Conservation (phyloP, 495 filamentous ascomycete species). For the Cryomyces antarcticus region DNA sequence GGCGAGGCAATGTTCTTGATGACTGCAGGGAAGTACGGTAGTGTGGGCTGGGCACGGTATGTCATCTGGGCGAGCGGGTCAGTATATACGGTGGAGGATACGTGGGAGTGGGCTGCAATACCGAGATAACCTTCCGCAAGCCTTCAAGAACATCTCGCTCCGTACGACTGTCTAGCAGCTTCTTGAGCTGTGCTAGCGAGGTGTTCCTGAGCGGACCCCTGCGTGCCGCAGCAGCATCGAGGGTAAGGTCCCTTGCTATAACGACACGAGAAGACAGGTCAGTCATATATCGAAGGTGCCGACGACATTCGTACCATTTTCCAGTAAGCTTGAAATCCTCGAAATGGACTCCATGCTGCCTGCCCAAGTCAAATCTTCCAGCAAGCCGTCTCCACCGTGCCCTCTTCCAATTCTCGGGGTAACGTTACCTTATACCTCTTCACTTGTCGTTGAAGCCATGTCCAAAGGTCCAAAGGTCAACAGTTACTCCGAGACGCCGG, state of each 20-base stretch:
- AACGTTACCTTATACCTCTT: too few species aligned
- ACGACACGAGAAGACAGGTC: constrained; percentile 3
- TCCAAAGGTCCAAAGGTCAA: too few species aligned
- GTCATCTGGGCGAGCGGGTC: constrained; percentile 47
- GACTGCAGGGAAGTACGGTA: constrained; percentile 78
- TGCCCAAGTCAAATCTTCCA: background rate
- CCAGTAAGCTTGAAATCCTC: constrained; percentile 75
- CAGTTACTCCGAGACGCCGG: too few species aligned
- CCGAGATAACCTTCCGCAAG: constrained; percentile 70
- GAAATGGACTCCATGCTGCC: constrained; percentile 82
- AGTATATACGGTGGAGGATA: constrained; percentile 6
- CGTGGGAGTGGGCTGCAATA: constrained; percentile 23
- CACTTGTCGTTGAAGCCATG: too few species aligned
- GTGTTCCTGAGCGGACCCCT: constrained; percentile 27
- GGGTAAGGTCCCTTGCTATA: constrained; percentile 79
- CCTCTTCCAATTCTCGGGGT: too few species aligned
- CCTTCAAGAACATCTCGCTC: constrained; percentile 88
- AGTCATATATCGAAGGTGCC: too few species aligned
- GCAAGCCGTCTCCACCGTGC: too few species aligned
- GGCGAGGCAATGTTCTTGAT: constrained; percentile 92
- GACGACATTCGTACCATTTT: constrained; percentile 44
- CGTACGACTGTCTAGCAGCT: constrained; percentile 80
- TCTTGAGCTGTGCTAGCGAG: constrained; percentile 55
- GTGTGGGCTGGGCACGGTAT: constrained; percentile 57
- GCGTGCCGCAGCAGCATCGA: constrained; percentile 63